Evolutionary conservation across 805 yeast genomes (phyloP).

Genomic region (Cyberlindnera subsufficiens): DNA sequence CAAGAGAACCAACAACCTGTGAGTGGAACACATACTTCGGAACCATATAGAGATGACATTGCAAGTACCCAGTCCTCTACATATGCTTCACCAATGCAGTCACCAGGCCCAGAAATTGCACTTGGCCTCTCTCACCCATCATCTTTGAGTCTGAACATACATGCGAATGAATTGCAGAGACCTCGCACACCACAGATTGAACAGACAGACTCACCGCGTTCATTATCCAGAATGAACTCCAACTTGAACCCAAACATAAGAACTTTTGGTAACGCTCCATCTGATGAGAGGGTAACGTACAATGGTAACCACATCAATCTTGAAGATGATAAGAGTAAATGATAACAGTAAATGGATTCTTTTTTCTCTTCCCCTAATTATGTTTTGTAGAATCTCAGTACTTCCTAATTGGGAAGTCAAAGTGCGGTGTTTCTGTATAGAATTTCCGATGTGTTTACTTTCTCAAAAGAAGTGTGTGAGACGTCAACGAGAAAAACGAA

Average conservation of each 20-base stretch:
- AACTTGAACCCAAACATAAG: constrained; percentile 16
- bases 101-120: constrained; percentile 14
- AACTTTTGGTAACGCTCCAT: constrained; percentile 23
- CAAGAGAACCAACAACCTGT: neutral
- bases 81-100: constrained; percentile 24
- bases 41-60: constrained; percentile 7
- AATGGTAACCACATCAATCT: constrained; percentile 52
- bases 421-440: too few relatives aligned
- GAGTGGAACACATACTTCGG: neutral
- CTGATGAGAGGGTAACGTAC: constrained; percentile 40
- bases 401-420: too few relatives aligned
- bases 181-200: constrained; percentile 7
- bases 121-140: constrained; percentile 19
- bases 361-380: too few relatives aligned
- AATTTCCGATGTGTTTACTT: too few relatives aligned
- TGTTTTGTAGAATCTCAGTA: too few relatives aligned
- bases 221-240: constrained; percentile 12
- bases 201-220: constrained; percentile 6
- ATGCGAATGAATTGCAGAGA: constrained; percentile 7
- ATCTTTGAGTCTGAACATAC: constrained; percentile 15
- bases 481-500: too few relatives aligned
- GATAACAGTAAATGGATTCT: too few relatives aligned
- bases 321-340: constrained; percentile 38
- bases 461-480: too few relatives aligned
- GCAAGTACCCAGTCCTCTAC: constrained; percentile 18